Conservation (phyloP, 2,329 filamentous ascomycete species). For the Fusarium stilboides region DNA sequence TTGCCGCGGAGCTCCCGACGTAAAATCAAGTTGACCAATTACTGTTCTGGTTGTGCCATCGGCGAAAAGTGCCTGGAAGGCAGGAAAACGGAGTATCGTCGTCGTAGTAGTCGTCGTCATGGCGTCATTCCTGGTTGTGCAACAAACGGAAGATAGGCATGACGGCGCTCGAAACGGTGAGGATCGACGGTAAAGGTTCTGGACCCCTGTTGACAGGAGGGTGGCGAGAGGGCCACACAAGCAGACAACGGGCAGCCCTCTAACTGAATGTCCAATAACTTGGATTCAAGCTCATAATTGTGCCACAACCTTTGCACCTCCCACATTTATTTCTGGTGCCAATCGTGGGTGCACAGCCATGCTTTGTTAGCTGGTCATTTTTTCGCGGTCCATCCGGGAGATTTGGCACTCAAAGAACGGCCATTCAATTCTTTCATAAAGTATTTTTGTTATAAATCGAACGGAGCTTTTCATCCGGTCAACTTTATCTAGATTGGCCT, state of each 20-base stretch:
- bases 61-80: slow-evolving; percentile 17
- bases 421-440: slow-evolving; percentile 10
- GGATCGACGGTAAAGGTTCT: slow-evolving; percentile 41
- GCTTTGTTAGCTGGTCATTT: slow-evolving; percentile 9
- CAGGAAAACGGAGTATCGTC: slow-evolving; percentile 23
- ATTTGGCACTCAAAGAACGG: slow-evolving; percentile 4
- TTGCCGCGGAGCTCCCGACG: slow-evolving; percentile 16
- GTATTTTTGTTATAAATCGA: slow-evolving; percentile 30
- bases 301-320: slow-evolving; percentile 35
- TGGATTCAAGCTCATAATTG: slow-evolving; percentile 32
- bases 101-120: slow-evolving; percentile 35
- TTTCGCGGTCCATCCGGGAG: slow-evolving; percentile 6
- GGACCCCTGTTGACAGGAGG: slow-evolving; percentile 44
- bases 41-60: slow-evolving; percentile 19
- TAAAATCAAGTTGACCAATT: slow-evolving; percentile 14
- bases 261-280: slow-evolving; percentile 36
- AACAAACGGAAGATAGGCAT: slow-evolving; percentile 38
- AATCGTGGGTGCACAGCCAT: slow-evolving; percentile 13
- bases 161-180: slow-evolving; percentile 35
- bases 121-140: slow-evolving; percentile 43
- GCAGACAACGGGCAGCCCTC: slow-evolving; percentile 24
- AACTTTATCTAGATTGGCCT: slow-evolving; percentile 4
- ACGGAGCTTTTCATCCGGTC: slow-evolving; percentile 47
- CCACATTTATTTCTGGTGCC: slow-evolving; percentile 30
- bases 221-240: slow-evolving; percentile 45